Evolutionary conservation across 2,329 filamentous ascomycete genomes (phyloP), one percentile per base, ranked within the genome.

Genomic region (Endothia cerciana): DNA sequence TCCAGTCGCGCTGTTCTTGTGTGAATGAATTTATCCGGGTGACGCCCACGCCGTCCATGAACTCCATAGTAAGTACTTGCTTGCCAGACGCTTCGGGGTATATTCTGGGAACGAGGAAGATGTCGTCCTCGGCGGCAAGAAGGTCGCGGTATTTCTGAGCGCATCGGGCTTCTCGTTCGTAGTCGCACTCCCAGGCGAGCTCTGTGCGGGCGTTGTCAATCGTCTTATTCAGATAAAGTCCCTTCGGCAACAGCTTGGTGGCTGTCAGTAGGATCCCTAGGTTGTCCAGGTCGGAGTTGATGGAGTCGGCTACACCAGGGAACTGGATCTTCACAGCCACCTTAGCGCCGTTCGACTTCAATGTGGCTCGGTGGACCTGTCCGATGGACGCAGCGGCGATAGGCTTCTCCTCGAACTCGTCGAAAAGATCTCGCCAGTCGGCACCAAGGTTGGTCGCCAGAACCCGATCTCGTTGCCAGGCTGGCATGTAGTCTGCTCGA

Each of bases 291-390:
- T 99, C 95, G 0, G 94, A 97, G 77, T 97, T 93, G 76, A 99
- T 99, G 4, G 94, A 98, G 76, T 92, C 90, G 22, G 94, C 92
- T 1, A 99, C 95, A 17, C 96, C 96, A 0, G 95, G 95, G 72
- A 99, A 99, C 77, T 99, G 95, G 11, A 99, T 90, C 78, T 99
- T 99, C 73, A 99, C 94, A 3, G 95, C 95, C 0, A 99, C 95
- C 53, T 84, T 82, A 70, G 89, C 84, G 47, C 90, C 89, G 49
- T 85, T 93, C 3, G 90, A 89, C 72, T 89, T 90, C 25, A 99
- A 83, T 0, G 89, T 87, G 2, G 93, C 95, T 67, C 89, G 89
- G 79, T 99, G 95, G 0, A 99, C 95, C 75, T 99, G 95, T 0
- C 96, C 95, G 65, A 99, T 99, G 0, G 95, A 98, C 3, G 95